These are phyloP conservation scores for Protomyces arabidopsidicola DNA, from an alignment of 1,139 yeast species.

Conservation along the genomic window DNA sequence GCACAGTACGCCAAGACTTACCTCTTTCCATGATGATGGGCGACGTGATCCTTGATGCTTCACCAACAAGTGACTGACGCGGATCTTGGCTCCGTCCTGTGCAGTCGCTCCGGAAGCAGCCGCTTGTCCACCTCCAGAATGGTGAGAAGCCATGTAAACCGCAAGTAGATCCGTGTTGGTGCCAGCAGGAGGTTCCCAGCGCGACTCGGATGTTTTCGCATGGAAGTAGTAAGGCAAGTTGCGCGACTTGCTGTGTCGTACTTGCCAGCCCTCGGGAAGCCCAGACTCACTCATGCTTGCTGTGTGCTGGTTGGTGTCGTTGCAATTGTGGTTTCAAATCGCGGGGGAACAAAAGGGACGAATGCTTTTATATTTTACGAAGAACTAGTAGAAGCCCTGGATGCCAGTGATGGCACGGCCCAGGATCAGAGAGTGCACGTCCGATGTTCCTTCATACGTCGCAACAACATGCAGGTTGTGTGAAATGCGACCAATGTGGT, in stretches of 20 bases:
- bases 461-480: conserved; percentile 46
- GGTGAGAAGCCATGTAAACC: conserved; percentile 48
- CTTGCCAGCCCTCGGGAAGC: conserved; percentile 79
- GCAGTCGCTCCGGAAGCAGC: background rate
- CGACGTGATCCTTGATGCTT: conserved; percentile 80
- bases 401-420: conserved; percentile 47
- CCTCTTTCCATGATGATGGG: conserved; percentile 84
- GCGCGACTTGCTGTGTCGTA: conserved; percentile 72
- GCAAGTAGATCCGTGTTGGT: conserved; percentile 61
- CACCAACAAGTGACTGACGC: conserved; percentile 69
- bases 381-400: conserved; percentile 37
- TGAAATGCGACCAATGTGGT: conserved; percentile 46
- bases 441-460: conserved; percentile 46
- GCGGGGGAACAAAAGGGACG: too few relatives aligned
- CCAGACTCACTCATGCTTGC: conserved; percentile 48
- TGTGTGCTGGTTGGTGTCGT: background rate
- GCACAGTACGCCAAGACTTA: background rate
- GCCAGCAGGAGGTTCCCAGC: conserved; percentile 91
- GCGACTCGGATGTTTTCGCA: conserved; percentile 47
- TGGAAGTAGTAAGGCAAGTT: conserved; percentile 66
- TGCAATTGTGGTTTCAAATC: too few relatives aligned
- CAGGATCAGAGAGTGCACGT: conserved; percentile 45
- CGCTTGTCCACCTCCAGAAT: conserved; percentile 34
- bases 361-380: background rate
- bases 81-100: conserved; percentile 49